Conservation (phyloP, 495 filamentous ascomycete genomes). For the Alectoria sarmentosa region DNA sequence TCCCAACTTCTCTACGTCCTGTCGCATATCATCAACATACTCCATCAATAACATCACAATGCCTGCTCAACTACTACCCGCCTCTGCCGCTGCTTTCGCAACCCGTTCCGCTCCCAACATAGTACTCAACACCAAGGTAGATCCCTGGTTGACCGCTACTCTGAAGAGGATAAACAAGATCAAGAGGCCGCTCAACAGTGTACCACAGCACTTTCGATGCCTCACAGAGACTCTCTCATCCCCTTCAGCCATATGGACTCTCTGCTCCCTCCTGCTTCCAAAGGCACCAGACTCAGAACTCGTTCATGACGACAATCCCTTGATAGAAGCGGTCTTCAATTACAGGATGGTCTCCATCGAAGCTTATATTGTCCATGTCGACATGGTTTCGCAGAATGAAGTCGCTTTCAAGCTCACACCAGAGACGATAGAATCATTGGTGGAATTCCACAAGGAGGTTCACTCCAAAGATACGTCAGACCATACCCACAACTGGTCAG, state of each 20-base stretch:
- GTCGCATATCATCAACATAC: constrained; percentile 21
- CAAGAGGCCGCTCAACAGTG: constrained; percentile 97
- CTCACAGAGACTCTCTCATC: constrained; percentile 94
- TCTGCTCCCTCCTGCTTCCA: constrained; percentile 87
- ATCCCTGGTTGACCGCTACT: constrained; percentile 95
- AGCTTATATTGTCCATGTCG: constrained; percentile 97
- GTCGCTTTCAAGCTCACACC: constrained; percentile 98
- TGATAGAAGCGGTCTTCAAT: constrained; percentile 88
- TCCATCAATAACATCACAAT: constrained; percentile 51
- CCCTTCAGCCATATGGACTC: constrained; percentile 87
- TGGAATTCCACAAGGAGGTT: constrained; percentile 96
- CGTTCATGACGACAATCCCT: constrained; percentile 73
- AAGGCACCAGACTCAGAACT: constrained; percentile 88
- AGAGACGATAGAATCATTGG: constrained; percentile 89
- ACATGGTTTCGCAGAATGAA: constrained; percentile 97
- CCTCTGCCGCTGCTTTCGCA: constrained; percentile 94
- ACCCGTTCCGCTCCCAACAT: constrained; percentile 92
- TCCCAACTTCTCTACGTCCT: constrained; percentile 23
- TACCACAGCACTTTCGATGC: constrained; percentile 93
- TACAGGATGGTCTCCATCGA: constrained; percentile 92
- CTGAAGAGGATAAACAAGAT: constrained; percentile 96
- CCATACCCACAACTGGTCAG: constrained; percentile 90
- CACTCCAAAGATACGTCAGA: constrained; percentile 87
- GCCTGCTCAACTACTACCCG: constrained; percentile 86
- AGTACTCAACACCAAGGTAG: constrained; percentile 87